phyloP scores from a whole-genome alignment of 2,329 filamentous ascomycete species.

The Sarocladium kiliense region DNA sequence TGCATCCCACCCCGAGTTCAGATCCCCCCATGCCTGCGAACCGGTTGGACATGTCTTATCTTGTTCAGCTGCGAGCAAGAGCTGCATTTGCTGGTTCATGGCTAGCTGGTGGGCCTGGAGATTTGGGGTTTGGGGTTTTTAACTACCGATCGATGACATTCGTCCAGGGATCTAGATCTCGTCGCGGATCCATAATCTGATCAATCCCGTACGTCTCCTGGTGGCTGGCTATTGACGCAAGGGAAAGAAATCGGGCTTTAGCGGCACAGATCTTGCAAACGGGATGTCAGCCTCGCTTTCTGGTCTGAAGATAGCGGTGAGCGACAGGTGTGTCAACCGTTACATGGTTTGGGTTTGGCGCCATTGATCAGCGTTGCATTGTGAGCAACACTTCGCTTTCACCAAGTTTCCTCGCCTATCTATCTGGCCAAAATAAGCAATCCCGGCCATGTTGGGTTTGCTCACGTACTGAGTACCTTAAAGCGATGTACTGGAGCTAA shows the following conservation, averaged over 20 bases:
- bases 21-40: not conserved
- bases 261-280: too few relatives aligned
- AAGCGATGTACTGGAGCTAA: too few relatives aligned
- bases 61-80: not conserved
- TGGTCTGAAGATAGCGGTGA: not conserved
- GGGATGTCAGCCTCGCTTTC: not conserved
- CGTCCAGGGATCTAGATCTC: too few relatives aligned
- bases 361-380: not conserved
- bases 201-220: not conserved
- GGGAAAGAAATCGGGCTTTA: not conserved
- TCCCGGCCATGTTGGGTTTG: too few relatives aligned
- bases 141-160: not conserved
- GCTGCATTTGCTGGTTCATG: too few relatives aligned
- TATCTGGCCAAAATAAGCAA: too few relatives aligned
- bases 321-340: not conserved
- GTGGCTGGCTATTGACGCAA: not conserved
- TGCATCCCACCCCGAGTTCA: not conserved
- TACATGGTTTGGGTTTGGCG: not conserved
- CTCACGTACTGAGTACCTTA: too few relatives aligned
- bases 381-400: not conserved
- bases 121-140: too few relatives aligned
- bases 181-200: too few relatives aligned
- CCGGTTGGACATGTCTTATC: not conserved
- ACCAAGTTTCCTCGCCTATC: too few relatives aligned
- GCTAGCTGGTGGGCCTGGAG: too few relatives aligned